These are phyloP conservation scores for Cytospora schulzeri DNA, from an alignment of 2,329 filamentous ascomycete genomes.

Conservation along the genomic window DNA sequence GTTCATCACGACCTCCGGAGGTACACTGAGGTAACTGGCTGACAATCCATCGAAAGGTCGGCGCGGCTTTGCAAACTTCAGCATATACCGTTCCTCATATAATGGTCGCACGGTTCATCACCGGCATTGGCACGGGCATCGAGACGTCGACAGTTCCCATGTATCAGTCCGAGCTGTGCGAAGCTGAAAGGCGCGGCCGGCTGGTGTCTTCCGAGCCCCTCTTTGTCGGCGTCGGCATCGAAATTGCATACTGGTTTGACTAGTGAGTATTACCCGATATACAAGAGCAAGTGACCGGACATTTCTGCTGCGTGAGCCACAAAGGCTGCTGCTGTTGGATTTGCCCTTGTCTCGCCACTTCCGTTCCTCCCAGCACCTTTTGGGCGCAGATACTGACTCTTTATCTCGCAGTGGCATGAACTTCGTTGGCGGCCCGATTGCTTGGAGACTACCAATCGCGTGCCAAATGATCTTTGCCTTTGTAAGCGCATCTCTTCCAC, in stretches of 20 bases:
- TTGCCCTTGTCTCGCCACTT: no score
- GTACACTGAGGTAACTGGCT: neutral
- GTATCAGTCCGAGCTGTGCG: slow-evolving; percentile 49
- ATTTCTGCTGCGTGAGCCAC: no score
- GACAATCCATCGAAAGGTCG: slow-evolving; percentile 24
- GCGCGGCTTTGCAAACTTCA: slow-evolving; percentile 34
- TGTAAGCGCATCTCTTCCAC: slow-evolving; percentile 7
- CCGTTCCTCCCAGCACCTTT: no score
- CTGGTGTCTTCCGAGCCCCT: slow-evolving; percentile 44
- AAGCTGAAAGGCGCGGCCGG: slow-evolving; percentile 44
- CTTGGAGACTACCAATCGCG: slow-evolving; percentile 38
- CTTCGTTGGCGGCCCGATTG: slow-evolving; percentile 33
- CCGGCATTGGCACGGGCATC: slow-evolving; percentile 34
- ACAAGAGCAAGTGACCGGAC: no score
- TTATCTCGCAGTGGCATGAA: slow-evolving; percentile 31
- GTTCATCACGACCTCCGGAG: no score
- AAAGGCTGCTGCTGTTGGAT: no score
- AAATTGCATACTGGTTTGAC: slow-evolving; percentile 38
- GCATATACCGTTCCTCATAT: slow-evolving; percentile 43
- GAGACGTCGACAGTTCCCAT: slow-evolving; percentile 42
- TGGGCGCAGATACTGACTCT: no score
- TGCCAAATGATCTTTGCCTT: slow-evolving; percentile 38
- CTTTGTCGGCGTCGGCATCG: slow-evolving; percentile 34
- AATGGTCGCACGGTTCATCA: slow-evolving; percentile 43
- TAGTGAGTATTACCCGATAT: slow-evolving; percentile 19